A percentile compares a stretch with the other conserved stretches of the same genome.
Evolutionary conservation across 371 early-diverging fungal species (phyloP).

Genomic region (Rhizopus stolonifer): DNA sequence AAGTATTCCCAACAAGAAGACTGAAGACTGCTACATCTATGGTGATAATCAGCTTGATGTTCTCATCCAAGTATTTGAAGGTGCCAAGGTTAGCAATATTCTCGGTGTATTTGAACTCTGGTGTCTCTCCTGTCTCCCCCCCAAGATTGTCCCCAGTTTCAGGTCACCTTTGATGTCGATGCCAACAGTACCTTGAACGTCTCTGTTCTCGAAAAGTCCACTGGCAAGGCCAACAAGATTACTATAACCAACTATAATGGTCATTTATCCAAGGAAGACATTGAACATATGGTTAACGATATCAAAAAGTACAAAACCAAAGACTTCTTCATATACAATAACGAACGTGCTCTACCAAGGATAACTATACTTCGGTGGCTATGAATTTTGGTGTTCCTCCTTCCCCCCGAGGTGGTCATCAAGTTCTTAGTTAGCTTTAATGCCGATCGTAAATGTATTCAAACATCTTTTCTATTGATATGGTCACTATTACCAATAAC

Average conservation of each 20-base stretch:
- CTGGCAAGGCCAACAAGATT: constrained; percentile 80
- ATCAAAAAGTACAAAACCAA: constrained; percentile 88
- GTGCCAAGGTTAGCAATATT: constrained; percentile 92
- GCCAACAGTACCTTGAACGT: constrained; percentile 95
- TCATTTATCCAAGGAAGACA: constrained; percentile 87
- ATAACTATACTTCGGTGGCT: no score
- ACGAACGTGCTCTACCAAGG: no score
- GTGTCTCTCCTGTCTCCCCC: constrained; percentile 89
- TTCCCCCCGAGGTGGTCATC: no score
- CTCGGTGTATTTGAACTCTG: constrained; percentile 89
- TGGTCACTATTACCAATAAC: no score
- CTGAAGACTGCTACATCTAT: constrained; percentile 91
- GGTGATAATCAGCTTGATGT: constrained; percentile 94
- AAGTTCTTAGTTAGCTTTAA: no score
- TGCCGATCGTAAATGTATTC: no score
- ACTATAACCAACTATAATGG: constrained; percentile 94
- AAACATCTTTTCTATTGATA: no score
- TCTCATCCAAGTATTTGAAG: constrained; percentile 90
- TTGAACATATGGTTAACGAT: constrained; percentile 88
- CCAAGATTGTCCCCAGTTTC: constrained; percentile 89
- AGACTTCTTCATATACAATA: no score
- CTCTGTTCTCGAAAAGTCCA: constrained; percentile 88
- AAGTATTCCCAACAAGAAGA: constrained; percentile 89
- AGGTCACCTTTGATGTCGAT: constrained; percentile 93
- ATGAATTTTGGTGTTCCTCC: no score